These are phyloP conservation scores for Euphorbia tirucalli DNA, from an alignment of 345 rosid genomes.

Conservation along the genomic window DNA sequence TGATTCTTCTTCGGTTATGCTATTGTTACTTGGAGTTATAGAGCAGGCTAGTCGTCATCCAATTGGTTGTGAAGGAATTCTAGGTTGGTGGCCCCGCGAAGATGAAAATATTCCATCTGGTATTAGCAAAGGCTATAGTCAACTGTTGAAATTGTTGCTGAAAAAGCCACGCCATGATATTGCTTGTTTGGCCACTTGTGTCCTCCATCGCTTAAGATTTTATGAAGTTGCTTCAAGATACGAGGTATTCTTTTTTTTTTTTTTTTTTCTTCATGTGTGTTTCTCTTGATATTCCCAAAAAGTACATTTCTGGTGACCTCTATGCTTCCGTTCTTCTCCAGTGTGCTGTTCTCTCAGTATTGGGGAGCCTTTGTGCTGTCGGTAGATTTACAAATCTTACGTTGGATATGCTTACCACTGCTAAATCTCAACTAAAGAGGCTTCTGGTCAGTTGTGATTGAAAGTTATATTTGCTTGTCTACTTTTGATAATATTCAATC, in stretches of 20 bases:
- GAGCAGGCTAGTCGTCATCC: conserved; percentile 93
- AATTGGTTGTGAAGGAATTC: conserved; percentile 85
- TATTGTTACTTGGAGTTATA: conserved; percentile 71
- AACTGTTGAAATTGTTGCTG: conserved; percentile 69
- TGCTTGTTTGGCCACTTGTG: conserved; percentile 69
- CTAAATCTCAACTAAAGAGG: conserved; percentile 70
- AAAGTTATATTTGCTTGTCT: conserved; percentile 19
- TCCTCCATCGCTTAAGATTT: conserved; percentile 82
- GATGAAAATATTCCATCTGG: conserved; percentile 70
- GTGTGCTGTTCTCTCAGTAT: conserved; percentile 63
- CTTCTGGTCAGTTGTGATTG: conserved; percentile 63
- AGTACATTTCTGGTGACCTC: conserved; percentile 3
- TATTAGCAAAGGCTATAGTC: conserved; percentile 71
- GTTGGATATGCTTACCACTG: conserved; percentile 47
- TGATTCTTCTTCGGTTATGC: conserved; percentile 50
- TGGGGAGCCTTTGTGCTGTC: conserved; percentile 52
- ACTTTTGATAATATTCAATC: conserved; percentile 19
- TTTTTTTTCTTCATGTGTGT: conserved; percentile 5
- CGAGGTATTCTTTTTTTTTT: conserved; percentile 54
- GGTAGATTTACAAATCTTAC: conserved; percentile 36
- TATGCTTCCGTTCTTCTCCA: conserved; percentile 40
- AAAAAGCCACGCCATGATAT: conserved; percentile 81
- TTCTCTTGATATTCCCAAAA: conserved; percentile 1
- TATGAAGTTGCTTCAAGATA: conserved; percentile 91
- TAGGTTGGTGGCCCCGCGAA: conserved; percentile 99